Base-by-base conservation (phyloP, 225 moss, liverwort and hornwort species). In the Bryum argenteum region DNA sequence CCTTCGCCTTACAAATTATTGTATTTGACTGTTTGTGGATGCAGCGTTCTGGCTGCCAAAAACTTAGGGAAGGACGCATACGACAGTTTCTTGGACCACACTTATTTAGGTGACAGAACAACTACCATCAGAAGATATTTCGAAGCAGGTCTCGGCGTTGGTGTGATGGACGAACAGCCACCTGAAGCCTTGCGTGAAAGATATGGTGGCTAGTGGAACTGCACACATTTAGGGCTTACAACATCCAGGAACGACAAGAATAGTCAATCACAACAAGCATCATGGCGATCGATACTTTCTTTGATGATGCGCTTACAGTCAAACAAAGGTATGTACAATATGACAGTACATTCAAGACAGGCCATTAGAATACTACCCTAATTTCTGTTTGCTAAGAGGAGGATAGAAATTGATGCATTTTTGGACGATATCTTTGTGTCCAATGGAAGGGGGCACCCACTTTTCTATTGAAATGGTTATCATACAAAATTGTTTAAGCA, bases 21-120 rank as follows among this genome's bases (percentile, higher is more conserved):
- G 33, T 33, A 33, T 33, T 33, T 33, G 33, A 33, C 33, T 40
- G 1, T 2, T 47, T 75, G 26, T 78, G 50, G 37, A 48, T 53
- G 79, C 83, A 97, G 96, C 82, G 90, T 93, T 22, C 78, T 97
- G 40, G 96, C 93, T 33, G 85, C 93, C 23, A 81, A 86, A 54
- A 93, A 85, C 66, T 72, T 94, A 64, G 82, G 90, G 45, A 18
- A 67, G 72, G 85, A 72, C 48, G 91, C 89, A 3, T 84, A 89
- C 61, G 72, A 92, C 44, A 97, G 82, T 66, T 97, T 97, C 63
- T 70, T 97, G 58, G 96, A 97, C 69, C 91, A 92, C 33, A 91
- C 96, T 19, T 97, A 79, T 65, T 78, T 97, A 33, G 96, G 83
- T 11, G 90, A 94, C 74, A 83, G 96, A 17, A 77, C 52, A 12